Base-by-base conservation (phyloP, 176 grass and related monocot species). In the Zizania latifolia region DNA sequence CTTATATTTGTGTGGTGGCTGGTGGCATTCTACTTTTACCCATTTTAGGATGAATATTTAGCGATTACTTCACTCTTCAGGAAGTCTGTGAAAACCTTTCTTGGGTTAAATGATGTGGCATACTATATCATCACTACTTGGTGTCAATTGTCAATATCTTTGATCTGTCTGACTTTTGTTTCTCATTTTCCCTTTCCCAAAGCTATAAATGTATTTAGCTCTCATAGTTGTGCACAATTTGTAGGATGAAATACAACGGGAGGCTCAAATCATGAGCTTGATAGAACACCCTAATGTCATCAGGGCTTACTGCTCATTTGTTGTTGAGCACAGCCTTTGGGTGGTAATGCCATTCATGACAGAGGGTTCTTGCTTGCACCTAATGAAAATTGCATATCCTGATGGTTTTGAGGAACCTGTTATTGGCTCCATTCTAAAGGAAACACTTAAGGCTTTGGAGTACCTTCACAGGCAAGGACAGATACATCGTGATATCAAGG, bases 321-420 rank as follows among this genome's bases (percentile, higher is more conserved):
- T 92, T 23, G 95, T 99, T 23, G 95, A 92, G 29, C 86, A 72
- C 24, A 83, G 74, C 82, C 91, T 99, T 75, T 99, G 95, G 95
- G 95, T 99, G 50, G 67, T 98, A 74, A 98, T 98, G 95, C 95
- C 95, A 78, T 99, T 94, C 79, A 99, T 99, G 95, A 82, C 84
- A 6, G 95, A 94, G 70, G 95, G 95, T 59, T 99, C 95, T 5
- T 99, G 95, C 81, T 84, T 99, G 75, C 95, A 99, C 76, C 83
- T 99, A 65, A 99, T 99, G 95, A 99, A 99, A 82, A 86, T 92
- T 33, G 82, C 92, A 41, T 88, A 90, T 82, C 72, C 92, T 53
- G 92, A 99, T 33, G 95, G 95, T 75, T 99, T 99, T 19, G 95
- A 99, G 69, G 95, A 99, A 40, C 92, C 59, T 28, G 72, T 99